phyloP scores from a whole-genome alignment of 2,329 filamentous ascomycete genomes.

The Verticillium isaacii region DNA sequence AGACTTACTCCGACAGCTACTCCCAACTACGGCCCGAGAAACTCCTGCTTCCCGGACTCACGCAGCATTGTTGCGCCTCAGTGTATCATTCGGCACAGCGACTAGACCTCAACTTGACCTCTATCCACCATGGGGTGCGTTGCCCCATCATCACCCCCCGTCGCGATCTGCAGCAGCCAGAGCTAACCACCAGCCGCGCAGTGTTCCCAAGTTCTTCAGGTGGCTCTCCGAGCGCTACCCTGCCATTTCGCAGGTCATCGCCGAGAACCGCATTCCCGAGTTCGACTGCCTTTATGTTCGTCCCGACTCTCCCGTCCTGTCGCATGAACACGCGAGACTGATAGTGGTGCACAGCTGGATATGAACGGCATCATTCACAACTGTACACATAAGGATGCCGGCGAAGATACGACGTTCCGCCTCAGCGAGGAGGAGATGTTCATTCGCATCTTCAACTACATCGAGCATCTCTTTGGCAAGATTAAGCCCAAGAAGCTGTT shows the following conservation, averaged over 20 bases:
- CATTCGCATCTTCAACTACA: slow-evolving; percentile 99
- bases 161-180: not conserved
- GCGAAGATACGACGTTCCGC: slow-evolving; percentile 82
- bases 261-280: slow-evolving; percentile 97
- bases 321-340: slow-evolving; percentile 20
- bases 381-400: slow-evolving; percentile 92
- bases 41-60: not conserved
- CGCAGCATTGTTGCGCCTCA: not conserved
- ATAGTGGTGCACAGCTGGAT: slow-evolving; percentile 54
- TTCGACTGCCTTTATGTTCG: slow-evolving; percentile 92
- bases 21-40: not conserved
- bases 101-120: slow-evolving; percentile 2
- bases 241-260: slow-evolving; percentile 95
- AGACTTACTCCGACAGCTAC: not conserved
- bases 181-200: slow-evolving; percentile 19
- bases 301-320: slow-evolving; percentile 11
- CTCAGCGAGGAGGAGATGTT: slow-evolving; percentile 99
- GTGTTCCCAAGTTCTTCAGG: slow-evolving; percentile 88
- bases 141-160: not conserved
- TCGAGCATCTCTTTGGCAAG: slow-evolving; percentile 96
- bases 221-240: slow-evolving; percentile 99
- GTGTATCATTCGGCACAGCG: not conserved
- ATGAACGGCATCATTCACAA: slow-evolving; percentile 99
- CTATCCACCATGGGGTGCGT: slow-evolving; percentile 24
- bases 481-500: slow-evolving; percentile 98